Evolutionary conservation across 352 stramenopile genomes (phyloP).

Genomic region (Phytophthora europaea): DNA sequence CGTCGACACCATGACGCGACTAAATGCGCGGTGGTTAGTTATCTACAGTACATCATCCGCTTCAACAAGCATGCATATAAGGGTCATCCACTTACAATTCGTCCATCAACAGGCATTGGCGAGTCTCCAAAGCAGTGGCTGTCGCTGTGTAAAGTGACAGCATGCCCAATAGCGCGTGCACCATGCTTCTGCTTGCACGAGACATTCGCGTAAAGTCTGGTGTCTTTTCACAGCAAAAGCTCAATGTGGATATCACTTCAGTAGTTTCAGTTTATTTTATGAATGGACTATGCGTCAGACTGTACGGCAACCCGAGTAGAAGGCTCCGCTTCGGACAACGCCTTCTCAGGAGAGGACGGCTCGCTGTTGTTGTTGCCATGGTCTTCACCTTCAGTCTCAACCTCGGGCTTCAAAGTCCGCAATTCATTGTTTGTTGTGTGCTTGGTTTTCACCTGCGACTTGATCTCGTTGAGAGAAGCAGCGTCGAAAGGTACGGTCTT

Average conservation of each 20-base stretch:
- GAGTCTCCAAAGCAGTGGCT: not conserved
- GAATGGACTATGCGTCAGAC: conserved; percentile 19
- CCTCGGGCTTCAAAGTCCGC: conserved; percentile 28
- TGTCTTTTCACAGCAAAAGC: conserved; percentile 24
- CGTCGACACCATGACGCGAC: not conserved
- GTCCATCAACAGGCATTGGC: conserved; percentile 4
- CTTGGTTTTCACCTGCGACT: conserved; percentile 63
- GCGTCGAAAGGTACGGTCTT: conserved; percentile 67
- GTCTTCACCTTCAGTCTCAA: conserved; percentile 33
- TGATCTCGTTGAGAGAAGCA: conserved; percentile 69
- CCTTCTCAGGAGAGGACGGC: conserved; percentile 48
- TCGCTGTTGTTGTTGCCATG: conserved; percentile 57
- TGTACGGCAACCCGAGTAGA: conserved; percentile 23
- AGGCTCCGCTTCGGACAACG: conserved; percentile 32
- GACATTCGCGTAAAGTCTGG: not conserved
- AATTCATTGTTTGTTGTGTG: conserved; percentile 38
- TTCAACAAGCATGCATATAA: not conserved
- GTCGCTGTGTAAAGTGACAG: not conserved
- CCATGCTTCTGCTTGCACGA: not conserved
- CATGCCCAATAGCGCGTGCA: not conserved
- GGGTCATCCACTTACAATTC: conserved; percentile 26
- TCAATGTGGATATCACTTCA: not conserved
- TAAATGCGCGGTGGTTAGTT: conserved; percentile 16
- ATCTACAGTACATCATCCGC: not conserved
- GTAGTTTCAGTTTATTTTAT: conserved; percentile 25